A percentile compares a stretch with the other conserved stretches of the same genome.
Evolutionary conservation across 2,329 filamentous ascomycete species (phyloP).

Genomic region (Neopestalotiopsis sp.): DNA sequence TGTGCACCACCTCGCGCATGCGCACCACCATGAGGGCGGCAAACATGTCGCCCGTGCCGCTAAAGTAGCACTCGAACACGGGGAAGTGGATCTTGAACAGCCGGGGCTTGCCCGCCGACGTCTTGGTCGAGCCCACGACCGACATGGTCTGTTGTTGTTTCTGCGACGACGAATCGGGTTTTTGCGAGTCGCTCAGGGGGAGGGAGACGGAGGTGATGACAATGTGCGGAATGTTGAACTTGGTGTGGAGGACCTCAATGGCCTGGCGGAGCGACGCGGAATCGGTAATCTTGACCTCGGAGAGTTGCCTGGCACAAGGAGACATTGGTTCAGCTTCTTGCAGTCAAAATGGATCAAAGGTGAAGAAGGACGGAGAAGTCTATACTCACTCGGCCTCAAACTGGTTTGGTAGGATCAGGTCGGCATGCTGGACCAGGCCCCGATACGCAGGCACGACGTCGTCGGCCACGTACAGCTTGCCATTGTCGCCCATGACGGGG

Average conservation of each 20-base stretch:
- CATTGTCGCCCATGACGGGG: slow-evolving; percentile 98
- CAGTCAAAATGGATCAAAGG: neutral
- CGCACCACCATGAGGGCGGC: slow-evolving; percentile 87
- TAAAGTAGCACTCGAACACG: slow-evolving; percentile 90
- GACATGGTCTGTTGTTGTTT: slow-evolving; percentile 49
- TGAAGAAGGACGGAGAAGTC: neutral
- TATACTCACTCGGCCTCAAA: slow-evolving; percentile 90
- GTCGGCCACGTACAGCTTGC: slow-evolving; percentile 85
- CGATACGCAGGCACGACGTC: slow-evolving; percentile 94
- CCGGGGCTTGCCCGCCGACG: slow-evolving; percentile 68
- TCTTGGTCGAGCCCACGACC: slow-evolving; percentile 73
- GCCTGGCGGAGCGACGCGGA: slow-evolving; percentile 74
- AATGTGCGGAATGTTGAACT: slow-evolving; percentile 81
- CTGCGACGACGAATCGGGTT: slow-evolving; percentile 32
- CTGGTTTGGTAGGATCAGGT: slow-evolving; percentile 93
- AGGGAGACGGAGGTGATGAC: slow-evolving; percentile 90
- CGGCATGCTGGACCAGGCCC: slow-evolving; percentile 76
- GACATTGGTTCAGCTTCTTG: slow-evolving; percentile 9
- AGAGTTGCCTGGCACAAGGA: slow-evolving; percentile 68
- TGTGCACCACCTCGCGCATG: slow-evolving; percentile 79
- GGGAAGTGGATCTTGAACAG: slow-evolving; percentile 89
- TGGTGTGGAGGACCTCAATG: slow-evolving; percentile 77
- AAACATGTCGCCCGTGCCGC: slow-evolving; percentile 98
- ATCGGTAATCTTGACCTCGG: slow-evolving; percentile 81
- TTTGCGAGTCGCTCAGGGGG: slow-evolving; percentile 52